Conservation (phyloP, 257 asterid genomes). For the Nicotiana noctiflora region DNA sequence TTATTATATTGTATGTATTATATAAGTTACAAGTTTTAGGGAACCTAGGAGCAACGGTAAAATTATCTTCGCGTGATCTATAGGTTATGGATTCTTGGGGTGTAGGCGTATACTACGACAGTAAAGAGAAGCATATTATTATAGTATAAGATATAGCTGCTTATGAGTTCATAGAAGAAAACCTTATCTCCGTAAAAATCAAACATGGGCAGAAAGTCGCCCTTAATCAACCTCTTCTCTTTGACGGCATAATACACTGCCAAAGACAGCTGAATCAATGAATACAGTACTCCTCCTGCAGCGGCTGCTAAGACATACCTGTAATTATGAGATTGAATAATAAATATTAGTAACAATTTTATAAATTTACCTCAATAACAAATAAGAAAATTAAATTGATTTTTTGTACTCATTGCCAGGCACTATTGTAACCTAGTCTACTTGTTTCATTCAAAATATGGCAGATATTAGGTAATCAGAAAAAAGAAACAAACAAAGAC, state of each 20-base stretch:
- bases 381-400: neutral
- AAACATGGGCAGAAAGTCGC: slow-evolving; percentile 30
- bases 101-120: no score
- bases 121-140: neutral
- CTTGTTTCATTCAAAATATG: neutral
- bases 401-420: neutral
- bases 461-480: neutral
- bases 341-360: neutral
- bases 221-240: slow-evolving; percentile 39
- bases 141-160: no score
- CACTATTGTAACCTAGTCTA: neutral
- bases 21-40: no score
- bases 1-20: no score
- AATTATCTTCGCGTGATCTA: no score
- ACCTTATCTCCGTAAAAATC: slow-evolving; percentile 71
- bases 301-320: slow-evolving; percentile 41
- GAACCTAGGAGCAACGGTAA: no score
- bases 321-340: neutral
- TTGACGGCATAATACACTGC: slow-evolving; percentile 33
- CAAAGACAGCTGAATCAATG: slow-evolving; percentile 54
- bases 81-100: no score
- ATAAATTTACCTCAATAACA: neutral
- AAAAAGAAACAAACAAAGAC: neutral
- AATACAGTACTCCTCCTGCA: slow-evolving; percentile 36
- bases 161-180: neutral